Percentiles rank a stretch among this genome's conserved stretches.
These are phyloP conservation scores for peach (Prunus persica) DNA, from an alignment of 306 rosid genomes.

Conservation along the genomic window DNA sequence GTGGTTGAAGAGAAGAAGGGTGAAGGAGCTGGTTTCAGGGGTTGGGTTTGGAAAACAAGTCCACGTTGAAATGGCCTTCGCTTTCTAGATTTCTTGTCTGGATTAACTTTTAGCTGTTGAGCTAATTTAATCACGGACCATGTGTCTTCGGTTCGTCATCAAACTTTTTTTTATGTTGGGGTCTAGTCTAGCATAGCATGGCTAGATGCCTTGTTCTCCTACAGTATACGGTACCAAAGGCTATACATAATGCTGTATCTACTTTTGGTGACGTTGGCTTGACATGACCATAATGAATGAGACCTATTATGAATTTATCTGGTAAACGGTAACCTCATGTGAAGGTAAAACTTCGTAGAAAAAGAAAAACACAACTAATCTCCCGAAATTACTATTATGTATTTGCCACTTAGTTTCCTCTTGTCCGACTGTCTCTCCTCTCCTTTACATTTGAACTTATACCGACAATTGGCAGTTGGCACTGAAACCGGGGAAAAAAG, in stretches of 20 bases:
- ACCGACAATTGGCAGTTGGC: too few relatives aligned
- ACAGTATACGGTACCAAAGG: neutral
- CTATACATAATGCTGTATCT: neutral
- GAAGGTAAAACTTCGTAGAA: too few relatives aligned
- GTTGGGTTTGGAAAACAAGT: constrained; percentile 27
- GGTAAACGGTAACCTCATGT: neutral
- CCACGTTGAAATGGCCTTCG: constrained; percentile 6
- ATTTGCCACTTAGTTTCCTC: too few relatives aligned
- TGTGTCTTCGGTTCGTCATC: constrained; percentile 22
- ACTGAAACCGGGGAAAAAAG: neutral
- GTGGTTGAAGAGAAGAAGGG: constrained; percentile 16
- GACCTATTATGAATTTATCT: neutral
- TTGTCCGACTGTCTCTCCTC: too few relatives aligned
- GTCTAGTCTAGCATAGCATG: neutral
- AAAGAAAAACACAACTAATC: too few relatives aligned
- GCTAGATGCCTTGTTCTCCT: neutral
- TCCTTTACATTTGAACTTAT: too few relatives aligned
- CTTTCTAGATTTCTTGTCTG: constrained; percentile 14
- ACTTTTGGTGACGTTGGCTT: neutral
- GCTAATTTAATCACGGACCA: constrained; percentile 25
- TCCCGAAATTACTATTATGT: too few relatives aligned
- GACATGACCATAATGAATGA: neutral
- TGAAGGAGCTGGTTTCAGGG: constrained; percentile 17
- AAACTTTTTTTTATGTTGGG: neutral
- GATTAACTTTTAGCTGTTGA: constrained; percentile 11